These are phyloP conservation scores for Vicia faba DNA, from an alignment of 306 rosid species.

Conservation along the genomic window DNA sequence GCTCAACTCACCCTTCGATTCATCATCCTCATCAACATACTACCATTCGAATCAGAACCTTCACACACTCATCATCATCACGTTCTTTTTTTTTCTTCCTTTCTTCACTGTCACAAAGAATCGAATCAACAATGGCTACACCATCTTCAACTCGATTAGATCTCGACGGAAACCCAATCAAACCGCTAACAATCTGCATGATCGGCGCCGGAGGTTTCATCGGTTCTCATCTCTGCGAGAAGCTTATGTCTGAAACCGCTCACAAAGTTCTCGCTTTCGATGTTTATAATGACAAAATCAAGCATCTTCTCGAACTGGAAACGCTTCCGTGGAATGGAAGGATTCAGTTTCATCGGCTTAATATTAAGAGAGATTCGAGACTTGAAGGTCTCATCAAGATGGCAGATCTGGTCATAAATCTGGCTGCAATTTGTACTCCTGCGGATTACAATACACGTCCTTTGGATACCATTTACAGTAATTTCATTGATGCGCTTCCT, in stretches of 20 bases:
- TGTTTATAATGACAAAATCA: slow-evolving; percentile 92
- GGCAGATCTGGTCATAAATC: slow-evolving; percentile 98
- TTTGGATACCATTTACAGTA: slow-evolving; percentile 92
- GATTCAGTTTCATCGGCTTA: slow-evolving; percentile 91
- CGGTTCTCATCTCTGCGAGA: slow-evolving; percentile 97
- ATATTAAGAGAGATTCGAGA: slow-evolving; percentile 87
- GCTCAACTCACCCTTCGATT: no score
- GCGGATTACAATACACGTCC: slow-evolving; percentile 99
- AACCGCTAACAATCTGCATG: slow-evolving; percentile 88
- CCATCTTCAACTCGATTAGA: slow-evolving; percentile 56
- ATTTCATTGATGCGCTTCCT: slow-evolving; percentile 97
- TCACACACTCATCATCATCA: not conserved
- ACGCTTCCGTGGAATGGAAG: slow-evolving; percentile 70
- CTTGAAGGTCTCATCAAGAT: slow-evolving; percentile 94
- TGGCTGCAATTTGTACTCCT: slow-evolving; percentile 97
- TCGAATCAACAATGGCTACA: slow-evolving; percentile 50
- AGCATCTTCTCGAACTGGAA: slow-evolving; percentile 83
- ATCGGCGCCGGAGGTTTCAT: slow-evolving; percentile 99
- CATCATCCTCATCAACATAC: no score
- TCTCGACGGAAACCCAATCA: slow-evolving; percentile 82
- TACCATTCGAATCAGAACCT: slow-evolving; percentile 11
- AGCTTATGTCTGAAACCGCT: slow-evolving; percentile 73
- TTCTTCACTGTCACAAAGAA: slow-evolving; percentile 18
- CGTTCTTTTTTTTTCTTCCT: not conserved
- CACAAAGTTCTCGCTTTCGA: slow-evolving; percentile 86